Base-by-base conservation (phyloP, 2,329 filamentous ascomycete species). In the Penicillium sumatraense region DNA sequence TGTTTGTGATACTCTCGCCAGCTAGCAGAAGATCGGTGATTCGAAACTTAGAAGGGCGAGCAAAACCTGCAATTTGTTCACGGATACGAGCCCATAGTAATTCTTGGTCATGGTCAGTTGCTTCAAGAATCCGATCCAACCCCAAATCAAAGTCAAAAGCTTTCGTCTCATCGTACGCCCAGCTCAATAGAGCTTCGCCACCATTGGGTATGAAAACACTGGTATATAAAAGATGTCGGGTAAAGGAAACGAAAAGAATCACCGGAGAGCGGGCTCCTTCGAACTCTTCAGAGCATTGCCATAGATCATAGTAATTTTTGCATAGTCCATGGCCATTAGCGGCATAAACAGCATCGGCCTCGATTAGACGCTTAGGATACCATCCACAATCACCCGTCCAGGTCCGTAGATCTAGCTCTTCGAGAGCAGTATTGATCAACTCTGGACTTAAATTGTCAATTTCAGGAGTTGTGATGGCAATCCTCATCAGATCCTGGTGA, bases 391-490 rank as follows among this genome's bases (percentile, higher is more conserved):
- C 54, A 29, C 48, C 38, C 9, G 54, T 35, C 51, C 48, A 57
- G 18, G 54, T 45, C 29, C 42, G 38, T 36, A 57, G 6, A 50
- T 52, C 16, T 24, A 51, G 21, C 20, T 57, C 41, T 20, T 20
- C 11, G 13, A 57, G 57, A 26, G 54, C 54, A 33, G 54, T 48
- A 31, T 59, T 59, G 18, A 57, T 18, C 27, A 40, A 48, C 14
- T 21, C 20, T 38, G 24, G 1, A 20, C 10, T 42, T 3, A 59
- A 24, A 1, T 47, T 46, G 2, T 21, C 21, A 14, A 59, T 41
- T 36, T 54, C 54, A 13, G 54, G 57, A n/a, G 53, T 46, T n/a
- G 49, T 35, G 42, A 60, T 31, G 6, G 57, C 57, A 49, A 60
- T 49, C 2, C 51, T 55, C n/a, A 53, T 52, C 13, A 60, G 48